phyloP scores from a whole-genome alignment of 2,329 filamentous ascomycete species.

The Colletotrichum kahawae region DNA sequence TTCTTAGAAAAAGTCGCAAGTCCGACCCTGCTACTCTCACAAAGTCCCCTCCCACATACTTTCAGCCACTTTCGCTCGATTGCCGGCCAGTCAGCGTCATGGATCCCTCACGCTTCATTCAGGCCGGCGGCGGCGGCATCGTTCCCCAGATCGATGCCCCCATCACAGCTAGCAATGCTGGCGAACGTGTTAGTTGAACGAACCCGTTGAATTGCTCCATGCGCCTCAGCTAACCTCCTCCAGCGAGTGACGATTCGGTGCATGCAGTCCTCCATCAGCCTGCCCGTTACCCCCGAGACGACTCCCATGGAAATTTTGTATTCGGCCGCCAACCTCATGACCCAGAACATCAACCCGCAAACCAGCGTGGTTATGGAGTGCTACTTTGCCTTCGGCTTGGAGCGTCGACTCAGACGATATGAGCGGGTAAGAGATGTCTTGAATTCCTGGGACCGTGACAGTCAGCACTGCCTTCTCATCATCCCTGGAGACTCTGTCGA shows the following conservation, averaged over 20 bases:
- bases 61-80: constrained; percentile 9
- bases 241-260: constrained; percentile 76
- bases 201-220: not conserved
- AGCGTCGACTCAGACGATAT: constrained; percentile 83
- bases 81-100: constrained; percentile 11
- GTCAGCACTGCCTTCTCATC: constrained; percentile 76
- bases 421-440: constrained; percentile 86
- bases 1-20: constrained; percentile 45
- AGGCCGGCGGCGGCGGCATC: constrained; percentile 50
- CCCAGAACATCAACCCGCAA: constrained; percentile 66
- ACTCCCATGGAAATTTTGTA: constrained; percentile 75
- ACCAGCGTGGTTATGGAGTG: constrained; percentile 78
- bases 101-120: constrained; percentile 37
- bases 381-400: constrained; percentile 77
- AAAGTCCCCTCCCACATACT: constrained; percentile 8
- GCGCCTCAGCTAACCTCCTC: constrained; percentile 28
- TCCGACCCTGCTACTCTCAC: constrained; percentile 34
- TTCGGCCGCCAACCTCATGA: constrained; percentile 67
- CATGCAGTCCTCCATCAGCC: constrained; percentile 68
- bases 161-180: constrained; percentile 79
- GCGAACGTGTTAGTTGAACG: constrained; percentile 66
- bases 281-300: constrained; percentile 78
- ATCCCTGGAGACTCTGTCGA: constrained; percentile 61
- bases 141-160: constrained; percentile 73
- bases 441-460: constrained; percentile 90